These are phyloP conservation scores for Globisporangium polare DNA, from an alignment of 352 stramenopile genomes.

Conservation along the genomic window DNA sequence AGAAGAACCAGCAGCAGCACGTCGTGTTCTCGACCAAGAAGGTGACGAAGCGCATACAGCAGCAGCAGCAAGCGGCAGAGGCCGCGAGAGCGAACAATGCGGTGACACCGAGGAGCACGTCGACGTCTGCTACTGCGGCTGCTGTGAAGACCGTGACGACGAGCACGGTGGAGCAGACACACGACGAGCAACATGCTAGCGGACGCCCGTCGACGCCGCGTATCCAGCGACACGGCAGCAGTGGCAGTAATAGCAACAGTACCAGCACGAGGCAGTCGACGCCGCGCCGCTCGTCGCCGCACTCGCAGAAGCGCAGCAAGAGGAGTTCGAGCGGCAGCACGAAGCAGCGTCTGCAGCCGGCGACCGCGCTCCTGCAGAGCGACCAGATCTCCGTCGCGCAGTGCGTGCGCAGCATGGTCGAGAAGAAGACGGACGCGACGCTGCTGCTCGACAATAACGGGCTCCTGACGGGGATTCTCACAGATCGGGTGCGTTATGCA, in stretches of 20 bases:
- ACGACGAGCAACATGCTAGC: neutral
- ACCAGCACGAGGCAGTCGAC: conserved; percentile 4
- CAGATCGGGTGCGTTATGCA: conserved; percentile 70
- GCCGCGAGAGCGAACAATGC: neutral
- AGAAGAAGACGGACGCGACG: conserved; percentile 90
- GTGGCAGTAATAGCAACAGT: conserved; percentile 15
- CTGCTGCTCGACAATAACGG: conserved; percentile 89
- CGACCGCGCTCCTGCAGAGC: conserved; percentile 62
- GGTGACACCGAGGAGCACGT: neutral
- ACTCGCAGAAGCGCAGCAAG: conserved; percentile 16
- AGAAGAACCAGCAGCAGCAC: conserved; percentile 26
- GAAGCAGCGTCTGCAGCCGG: conserved; percentile 61
- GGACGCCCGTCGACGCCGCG: neutral
- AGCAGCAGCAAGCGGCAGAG: conserved; percentile 21
- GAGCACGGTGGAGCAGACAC: neutral
- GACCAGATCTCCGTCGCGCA: conserved; percentile 70
- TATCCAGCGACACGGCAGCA: conserved; percentile 8
- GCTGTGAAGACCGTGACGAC: neutral
- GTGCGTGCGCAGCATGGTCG: conserved; percentile 82
- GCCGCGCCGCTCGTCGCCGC: conserved; percentile 10
- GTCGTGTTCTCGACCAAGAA: conserved; percentile 74
- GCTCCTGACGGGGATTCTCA: conserved; percentile 93
- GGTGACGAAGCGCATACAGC: conserved; percentile 26
- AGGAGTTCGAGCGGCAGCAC: conserved; percentile 16
- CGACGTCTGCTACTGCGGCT: neutral